phyloP scores from a whole-genome alignment of 163 green algal genomes.

The Prototheca wickerhamii region DNA sequence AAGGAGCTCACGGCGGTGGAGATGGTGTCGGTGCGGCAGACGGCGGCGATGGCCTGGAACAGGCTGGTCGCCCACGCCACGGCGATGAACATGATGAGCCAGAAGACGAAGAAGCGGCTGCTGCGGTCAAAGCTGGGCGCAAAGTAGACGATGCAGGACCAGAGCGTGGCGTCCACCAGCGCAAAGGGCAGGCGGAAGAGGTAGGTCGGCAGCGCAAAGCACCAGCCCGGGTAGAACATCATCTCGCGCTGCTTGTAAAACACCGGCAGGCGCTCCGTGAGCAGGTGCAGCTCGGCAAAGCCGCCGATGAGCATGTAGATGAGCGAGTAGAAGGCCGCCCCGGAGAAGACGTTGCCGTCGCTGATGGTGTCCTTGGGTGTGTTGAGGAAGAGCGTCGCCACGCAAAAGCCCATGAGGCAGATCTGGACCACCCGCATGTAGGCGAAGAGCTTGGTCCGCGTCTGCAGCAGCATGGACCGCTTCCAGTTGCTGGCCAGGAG shows the following conservation, averaged over 20 bases:
- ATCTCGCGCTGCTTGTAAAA: slow-evolving; percentile 63
- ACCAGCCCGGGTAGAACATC: slow-evolving; percentile 32
- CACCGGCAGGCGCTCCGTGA: slow-evolving; percentile 36
- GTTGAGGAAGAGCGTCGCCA: slow-evolving; percentile 48
- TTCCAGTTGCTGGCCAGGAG: slow-evolving; percentile 1
- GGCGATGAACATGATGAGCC: slow-evolving; percentile 36
- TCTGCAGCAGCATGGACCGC: slow-evolving; percentile 8
- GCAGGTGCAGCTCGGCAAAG: slow-evolving; percentile 22
- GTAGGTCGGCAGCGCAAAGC: slow-evolving; percentile 42
- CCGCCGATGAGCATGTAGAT: slow-evolving; percentile 45
- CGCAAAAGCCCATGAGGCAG: slow-evolving; percentile 37
- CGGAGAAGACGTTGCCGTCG: slow-evolving; percentile 26
- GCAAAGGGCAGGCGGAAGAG: slow-evolving; percentile 54
- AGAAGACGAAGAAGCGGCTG: slow-evolving; percentile 43
- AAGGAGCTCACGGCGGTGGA: slow-evolving; percentile 25
- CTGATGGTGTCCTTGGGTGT: slow-evolving; percentile 18
- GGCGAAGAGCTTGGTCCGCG: slow-evolving; percentile 26
- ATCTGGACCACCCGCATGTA: slow-evolving; percentile 38
- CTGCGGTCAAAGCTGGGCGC: slow-evolving; percentile 23
- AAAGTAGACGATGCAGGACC: slow-evolving; percentile 47
- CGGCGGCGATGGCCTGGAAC: slow-evolving; percentile 37
- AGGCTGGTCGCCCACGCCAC: slow-evolving; percentile 31
- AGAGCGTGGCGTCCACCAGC: slow-evolving; percentile 44
- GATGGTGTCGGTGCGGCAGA: slow-evolving; percentile 31
- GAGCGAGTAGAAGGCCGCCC: slow-evolving; percentile 47